phyloP scores from a whole-genome alignment of 2,329 filamentous ascomycete species.

The Pseudonectria foliicola region DNA sequence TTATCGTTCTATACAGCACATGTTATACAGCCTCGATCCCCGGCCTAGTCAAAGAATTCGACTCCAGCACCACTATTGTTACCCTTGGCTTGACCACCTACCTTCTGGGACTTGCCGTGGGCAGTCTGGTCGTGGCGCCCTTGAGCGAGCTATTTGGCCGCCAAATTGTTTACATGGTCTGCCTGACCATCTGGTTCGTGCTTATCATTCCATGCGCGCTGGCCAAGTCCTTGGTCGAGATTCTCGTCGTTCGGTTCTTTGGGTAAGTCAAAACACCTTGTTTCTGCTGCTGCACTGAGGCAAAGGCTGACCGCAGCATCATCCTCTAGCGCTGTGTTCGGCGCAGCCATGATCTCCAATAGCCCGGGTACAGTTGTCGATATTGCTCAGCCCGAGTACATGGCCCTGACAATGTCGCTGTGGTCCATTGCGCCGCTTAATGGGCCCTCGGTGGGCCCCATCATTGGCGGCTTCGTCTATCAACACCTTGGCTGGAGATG shows the following conservation, averaged over 20 bases:
- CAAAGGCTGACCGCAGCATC: too few species aligned
- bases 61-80: conserved; percentile 50
- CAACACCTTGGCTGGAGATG: conserved; percentile 80
- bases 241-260: conserved; percentile 69
- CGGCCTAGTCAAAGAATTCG: conserved; percentile 62
- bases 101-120: conserved; percentile 64
- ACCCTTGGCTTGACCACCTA: conserved; percentile 76
- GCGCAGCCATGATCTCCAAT: conserved; percentile 76
- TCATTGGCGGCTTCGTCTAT: conserved; percentile 65
- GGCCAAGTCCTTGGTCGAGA: conserved; percentile 57
- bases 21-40: conserved; percentile 68
- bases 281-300: too few species aligned
- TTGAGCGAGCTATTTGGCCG: conserved; percentile 65
- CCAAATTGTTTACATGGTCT: conserved; percentile 60
- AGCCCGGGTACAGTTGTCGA: conserved; percentile 78
- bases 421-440: conserved; percentile 84
- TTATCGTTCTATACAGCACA: conserved; percentile 66
- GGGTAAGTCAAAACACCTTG: conserved; percentile 37
- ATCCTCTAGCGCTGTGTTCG: conserved; percentile 36
- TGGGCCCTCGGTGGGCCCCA: conserved; percentile 42
- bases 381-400: conserved; percentile 70
- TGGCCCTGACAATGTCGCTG: conserved; percentile 74
- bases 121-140: conserved; percentile 67
- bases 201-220: conserved; percentile 67
- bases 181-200: conserved; percentile 56